Conservation (phyloP, 331 rosid species). For the Stylosanthes scabra region DNA sequence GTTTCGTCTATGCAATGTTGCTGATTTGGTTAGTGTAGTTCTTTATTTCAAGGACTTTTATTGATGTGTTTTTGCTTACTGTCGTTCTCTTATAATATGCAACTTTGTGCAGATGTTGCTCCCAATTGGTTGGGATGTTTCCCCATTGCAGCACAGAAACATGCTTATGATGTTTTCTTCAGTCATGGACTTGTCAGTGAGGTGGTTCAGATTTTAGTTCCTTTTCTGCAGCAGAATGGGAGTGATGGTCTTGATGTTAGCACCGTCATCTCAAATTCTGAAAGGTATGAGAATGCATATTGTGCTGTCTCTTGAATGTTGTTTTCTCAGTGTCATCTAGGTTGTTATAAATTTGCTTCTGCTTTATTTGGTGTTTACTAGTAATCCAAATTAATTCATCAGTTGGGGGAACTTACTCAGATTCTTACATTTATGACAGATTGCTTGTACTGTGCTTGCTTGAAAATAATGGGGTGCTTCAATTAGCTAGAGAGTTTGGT, state of each 20-base stretch:
- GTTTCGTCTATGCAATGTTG: not conserved
- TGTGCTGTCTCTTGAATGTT: constrained; percentile 3
- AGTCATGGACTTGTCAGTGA: constrained; percentile 65
- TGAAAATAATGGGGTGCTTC: constrained; percentile 82
- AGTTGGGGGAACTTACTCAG: constrained; percentile 31
- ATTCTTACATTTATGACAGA: constrained; percentile 52
- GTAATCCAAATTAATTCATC: constrained; percentile 18
- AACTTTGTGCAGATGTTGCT: constrained; percentile 77
- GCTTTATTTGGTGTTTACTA: constrained; percentile 24
- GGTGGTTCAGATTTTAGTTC: constrained; percentile 84
- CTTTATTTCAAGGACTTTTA: constrained; percentile 4
- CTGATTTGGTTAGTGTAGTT: not conserved
- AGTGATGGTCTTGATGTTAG: constrained; percentile 59
- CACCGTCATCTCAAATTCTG: constrained; percentile 65
- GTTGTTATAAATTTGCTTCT: not conserved
- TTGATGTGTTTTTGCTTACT: constrained; percentile 24
- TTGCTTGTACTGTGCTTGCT: constrained; percentile 78
- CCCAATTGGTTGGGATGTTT: constrained; percentile 87
- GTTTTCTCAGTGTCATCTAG: constrained; percentile 17
- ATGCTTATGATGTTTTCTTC: constrained; percentile 84
- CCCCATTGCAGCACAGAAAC: constrained; percentile 67
- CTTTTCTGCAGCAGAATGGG: constrained; percentile 63
- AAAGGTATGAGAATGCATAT: constrained; percentile 58
- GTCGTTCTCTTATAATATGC: constrained; percentile 38
- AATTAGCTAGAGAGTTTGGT: constrained; percentile 78